phyloP scores from a whole-genome alignment of 2,329 filamentous ascomycete genomes.

The Scedosporium aurantiacum region DNA sequence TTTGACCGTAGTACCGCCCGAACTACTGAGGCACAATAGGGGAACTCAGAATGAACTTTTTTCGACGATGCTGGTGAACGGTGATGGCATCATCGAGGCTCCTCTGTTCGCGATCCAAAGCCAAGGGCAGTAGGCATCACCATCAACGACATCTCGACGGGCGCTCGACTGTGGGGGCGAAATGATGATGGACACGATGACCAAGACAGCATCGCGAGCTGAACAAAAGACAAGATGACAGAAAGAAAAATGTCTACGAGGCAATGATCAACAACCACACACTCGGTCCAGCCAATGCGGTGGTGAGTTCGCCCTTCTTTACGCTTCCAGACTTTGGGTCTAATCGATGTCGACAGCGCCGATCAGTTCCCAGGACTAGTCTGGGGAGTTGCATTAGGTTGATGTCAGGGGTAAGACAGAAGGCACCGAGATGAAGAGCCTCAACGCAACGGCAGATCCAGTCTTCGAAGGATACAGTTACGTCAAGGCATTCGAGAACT shows the following conservation, averaged over 20 bases:
- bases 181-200: neutral
- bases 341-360: neutral
- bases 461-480: neutral
- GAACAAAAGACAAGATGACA: neutral
- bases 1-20: neutral
- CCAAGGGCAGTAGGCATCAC: neutral
- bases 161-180: neutral
- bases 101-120: neutral
- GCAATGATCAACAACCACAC: neutral
- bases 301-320: neutral
- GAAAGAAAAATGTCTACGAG: neutral
- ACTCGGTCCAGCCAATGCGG: neutral
- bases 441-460: neutral
- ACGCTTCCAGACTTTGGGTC: neutral
- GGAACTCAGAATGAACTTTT: neutral
- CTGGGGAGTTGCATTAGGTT: neutral
- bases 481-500: neutral
- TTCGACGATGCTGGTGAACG: neutral
- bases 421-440: neutral
- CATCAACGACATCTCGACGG: neutral
- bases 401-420: neutral
- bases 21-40: neutral
- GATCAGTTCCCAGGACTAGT: neutral
- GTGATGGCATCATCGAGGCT: neutral
- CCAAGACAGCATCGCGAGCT: neutral